A percentile compares a stretch with the other conserved stretches of the same genome.
phyloP scores from a whole-genome alignment of 2,329 filamentous ascomycete species.

The Colletotrichum tabaci region DNA sequence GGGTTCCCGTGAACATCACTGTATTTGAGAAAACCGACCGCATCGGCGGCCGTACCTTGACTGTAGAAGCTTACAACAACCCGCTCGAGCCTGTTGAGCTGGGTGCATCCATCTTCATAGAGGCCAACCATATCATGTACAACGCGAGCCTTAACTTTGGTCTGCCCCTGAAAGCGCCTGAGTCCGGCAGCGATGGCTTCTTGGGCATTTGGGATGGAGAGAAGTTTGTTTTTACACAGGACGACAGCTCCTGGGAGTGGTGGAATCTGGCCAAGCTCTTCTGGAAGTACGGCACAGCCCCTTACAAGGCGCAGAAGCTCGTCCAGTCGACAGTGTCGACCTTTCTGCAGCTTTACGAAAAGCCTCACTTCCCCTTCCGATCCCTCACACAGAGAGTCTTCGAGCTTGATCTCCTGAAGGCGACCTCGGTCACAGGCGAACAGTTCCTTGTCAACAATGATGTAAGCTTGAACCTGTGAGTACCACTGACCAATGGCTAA shows the following conservation, averaged over 20 bases:
- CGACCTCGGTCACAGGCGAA: slow-evolving; percentile 80
- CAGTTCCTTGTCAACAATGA: slow-evolving; percentile 79
- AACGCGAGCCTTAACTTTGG: slow-evolving; percentile 80
- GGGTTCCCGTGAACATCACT: slow-evolving; percentile 81
- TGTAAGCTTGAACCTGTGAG: slow-evolving; percentile 50
- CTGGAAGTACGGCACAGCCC: slow-evolving; percentile 88
- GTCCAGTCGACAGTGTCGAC: slow-evolving; percentile 79
- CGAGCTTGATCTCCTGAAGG: slow-evolving; percentile 75
- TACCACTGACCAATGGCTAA: slow-evolving; percentile 18
- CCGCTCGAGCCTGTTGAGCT: slow-evolving; percentile 81
- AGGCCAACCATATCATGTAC: slow-evolving; percentile 85
- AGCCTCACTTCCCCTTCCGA: slow-evolving; percentile 86
- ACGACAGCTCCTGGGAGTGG: slow-evolving; percentile 75
- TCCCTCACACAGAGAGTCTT: slow-evolving; percentile 79
- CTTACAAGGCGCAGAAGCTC: slow-evolving; percentile 79
- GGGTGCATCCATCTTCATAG: slow-evolving; percentile 92
- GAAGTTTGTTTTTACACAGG: slow-evolving; percentile 78
- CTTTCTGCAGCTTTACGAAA: slow-evolving; percentile 86
- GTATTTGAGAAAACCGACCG: slow-evolving; percentile 86
- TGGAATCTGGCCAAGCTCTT: slow-evolving; percentile 85
- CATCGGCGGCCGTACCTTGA: slow-evolving; percentile 90
- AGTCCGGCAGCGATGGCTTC: slow-evolving; percentile 64
- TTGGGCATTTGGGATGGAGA: slow-evolving; percentile 90
- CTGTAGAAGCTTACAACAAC: slow-evolving; percentile 82
- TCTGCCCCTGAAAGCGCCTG: slow-evolving; percentile 69